Base-by-base conservation (phyloP, 345 rosid genomes). In the Lenwebbia sp. region DNA sequence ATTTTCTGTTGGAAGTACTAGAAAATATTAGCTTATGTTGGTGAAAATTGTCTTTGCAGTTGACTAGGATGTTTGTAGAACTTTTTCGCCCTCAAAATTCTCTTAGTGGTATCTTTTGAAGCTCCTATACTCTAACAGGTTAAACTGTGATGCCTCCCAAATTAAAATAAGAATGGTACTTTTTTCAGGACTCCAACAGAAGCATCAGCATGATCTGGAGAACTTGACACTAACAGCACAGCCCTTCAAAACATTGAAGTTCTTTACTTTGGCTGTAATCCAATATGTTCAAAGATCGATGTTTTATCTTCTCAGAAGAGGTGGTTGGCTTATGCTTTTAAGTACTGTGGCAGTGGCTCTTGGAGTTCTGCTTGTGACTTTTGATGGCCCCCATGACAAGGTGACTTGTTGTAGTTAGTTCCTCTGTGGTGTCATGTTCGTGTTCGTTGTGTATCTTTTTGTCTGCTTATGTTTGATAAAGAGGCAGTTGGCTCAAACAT, bases 301-400 rank as follows among this genome's bases (percentile, higher is more conserved):
- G 86, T 83, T 84, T 19, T 96, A 95, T 90, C 91, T 96, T 84
- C 87, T 93, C 65, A 92, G 92, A 82, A 96, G 91, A 86, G 99
- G 96, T 82, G 95, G 94, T 41, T 95, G 94, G 95, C 90, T 94
- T 86, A 84, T 94, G 92, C 94, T 94, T 78, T 44, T 92, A 84
- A 91, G 92, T 82, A 82, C 91, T 86, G 83, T 89, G 83, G 70
- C 92, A 19, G 90, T 84, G 52, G 91, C 89, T 8, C 21, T 88
- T 86, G 91, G 88, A 86, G 84, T 95, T 89, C 87, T 95, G 83
- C 95, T 96, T 84, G 90, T 93, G 75, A 93, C 96, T 40, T 85
- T 94, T 81, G 99, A 96, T 85, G 98, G 95, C 33, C 96, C 96
- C 90, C 96, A 93, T 91, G 99, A 93, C 86, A 95, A 95, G 98